Conservation (phyloP, 371 early-diverging fungal species). For the Mucor indicus region DNA sequence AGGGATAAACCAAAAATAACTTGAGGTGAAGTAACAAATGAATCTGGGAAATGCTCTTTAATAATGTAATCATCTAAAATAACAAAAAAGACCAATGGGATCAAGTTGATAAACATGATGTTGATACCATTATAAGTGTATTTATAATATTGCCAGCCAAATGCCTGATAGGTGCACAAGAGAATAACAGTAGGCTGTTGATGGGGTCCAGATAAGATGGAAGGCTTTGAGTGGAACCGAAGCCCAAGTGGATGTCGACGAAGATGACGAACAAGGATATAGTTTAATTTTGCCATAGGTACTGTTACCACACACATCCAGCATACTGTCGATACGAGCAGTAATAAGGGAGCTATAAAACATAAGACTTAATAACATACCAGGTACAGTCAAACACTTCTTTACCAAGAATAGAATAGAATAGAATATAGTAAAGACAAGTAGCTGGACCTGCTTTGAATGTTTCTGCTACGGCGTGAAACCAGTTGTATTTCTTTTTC, state of each 20-base stretch:
- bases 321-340: slow-evolving; percentile 74
- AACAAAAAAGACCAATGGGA: slow-evolving; percentile 75
- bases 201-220: slow-evolving; percentile 24
- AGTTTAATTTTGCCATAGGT: slow-evolving; percentile 93
- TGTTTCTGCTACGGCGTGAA: slow-evolving; percentile 21
- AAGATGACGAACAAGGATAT: slow-evolving; percentile 71
- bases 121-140: slow-evolving; percentile 96
- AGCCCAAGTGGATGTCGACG: slow-evolving; percentile 79
- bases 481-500: slow-evolving; percentile 12
- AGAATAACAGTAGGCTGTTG: slow-evolving; percentile 59
- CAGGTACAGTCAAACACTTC: background rate
- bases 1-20: slow-evolving; percentile 79
- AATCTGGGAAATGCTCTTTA: slow-evolving; percentile 46
- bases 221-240: slow-evolving; percentile 65
- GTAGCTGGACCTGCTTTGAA: slow-evolving; percentile 57
- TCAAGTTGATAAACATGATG: slow-evolving; percentile 91
- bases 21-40: slow-evolving; percentile 58
- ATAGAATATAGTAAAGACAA: slow-evolving; percentile 58
- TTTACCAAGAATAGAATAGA: slow-evolving; percentile 53
- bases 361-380: background rate
- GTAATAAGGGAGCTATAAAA: slow-evolving; percentile 67
- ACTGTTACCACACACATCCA: slow-evolving; percentile 89
- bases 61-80: slow-evolving; percentile 82
- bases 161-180: slow-evolving; percentile 76
- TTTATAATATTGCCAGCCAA: slow-evolving; percentile 85